A percentile compares a stretch with the other conserved stretches of the same genome.
These are phyloP conservation scores for Phaeoacremonium minimum DNA, from an alignment of 2,329 filamentous ascomycete genomes.

Conservation along the genomic window DNA sequence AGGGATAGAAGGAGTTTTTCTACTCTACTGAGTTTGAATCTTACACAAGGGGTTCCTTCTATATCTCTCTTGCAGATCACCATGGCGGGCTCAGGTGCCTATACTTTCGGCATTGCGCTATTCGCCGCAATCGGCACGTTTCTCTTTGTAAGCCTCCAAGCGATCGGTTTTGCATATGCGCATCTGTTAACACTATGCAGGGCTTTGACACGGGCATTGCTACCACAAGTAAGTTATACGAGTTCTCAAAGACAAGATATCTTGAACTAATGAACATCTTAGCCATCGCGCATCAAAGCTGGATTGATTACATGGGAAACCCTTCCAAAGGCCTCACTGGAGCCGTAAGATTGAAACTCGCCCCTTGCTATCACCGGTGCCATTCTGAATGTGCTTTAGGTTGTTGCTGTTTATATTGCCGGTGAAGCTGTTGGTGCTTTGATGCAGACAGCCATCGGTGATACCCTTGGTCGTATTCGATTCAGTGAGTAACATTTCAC, in stretches of 20 bases:
- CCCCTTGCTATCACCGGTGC: no score
- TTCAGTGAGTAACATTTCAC: no score
- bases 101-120: slow-evolving; percentile 45
- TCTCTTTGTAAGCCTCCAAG: slow-evolving; percentile 43
- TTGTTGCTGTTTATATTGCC: slow-evolving; percentile 55
- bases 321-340: slow-evolving; percentile 52
- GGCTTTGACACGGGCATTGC: slow-evolving; percentile 58
- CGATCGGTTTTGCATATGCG: neutral
- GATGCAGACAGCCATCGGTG: slow-evolving; percentile 47
- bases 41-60: no score
- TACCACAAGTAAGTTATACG: slow-evolving; percentile 52
- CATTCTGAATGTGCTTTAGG: slow-evolving; percentile 25
- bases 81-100: no score
- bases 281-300: slow-evolving; percentile 56
- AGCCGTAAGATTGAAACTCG: slow-evolving; percentile 25
- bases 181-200: slow-evolving; percentile 19
- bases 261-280: slow-evolving; percentile 5
- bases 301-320: slow-evolving; percentile 53
- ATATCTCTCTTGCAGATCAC: no score
- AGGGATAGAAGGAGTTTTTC: no score
- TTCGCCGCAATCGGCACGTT: slow-evolving; percentile 57
- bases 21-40: no score
- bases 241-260: no score
- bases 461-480: slow-evolving; percentile 46
- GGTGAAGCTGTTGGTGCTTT: slow-evolving; percentile 53